These are phyloP conservation scores for Ascochyta pisi DNA, from an alignment of 2,329 filamentous ascomycete genomes.

Conservation along the genomic window DNA sequence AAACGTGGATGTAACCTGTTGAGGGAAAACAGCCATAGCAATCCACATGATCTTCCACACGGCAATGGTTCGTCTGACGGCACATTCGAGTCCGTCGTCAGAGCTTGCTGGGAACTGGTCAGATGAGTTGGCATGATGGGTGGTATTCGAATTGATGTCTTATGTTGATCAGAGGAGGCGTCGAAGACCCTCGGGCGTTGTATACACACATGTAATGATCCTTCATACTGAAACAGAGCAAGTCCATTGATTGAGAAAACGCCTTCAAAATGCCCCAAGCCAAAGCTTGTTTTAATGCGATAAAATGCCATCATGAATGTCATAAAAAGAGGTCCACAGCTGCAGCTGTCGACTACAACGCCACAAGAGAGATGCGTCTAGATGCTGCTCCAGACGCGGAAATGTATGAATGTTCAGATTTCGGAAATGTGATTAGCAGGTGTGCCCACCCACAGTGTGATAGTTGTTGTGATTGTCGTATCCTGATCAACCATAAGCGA, in stretches of 20 bases:
- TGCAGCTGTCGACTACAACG: slow-evolving; percentile 3
- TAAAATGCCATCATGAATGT: slow-evolving; percentile 9
- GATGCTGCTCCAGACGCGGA: slow-evolving; percentile 6
- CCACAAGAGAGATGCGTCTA: slow-evolving; percentile 9
- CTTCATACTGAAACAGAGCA: not conserved
- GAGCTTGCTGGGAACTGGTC: not conserved
- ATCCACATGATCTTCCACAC: not conserved
- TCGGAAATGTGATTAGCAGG: not conserved
- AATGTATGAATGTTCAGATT: slow-evolving; percentile 3
- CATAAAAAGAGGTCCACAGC: slow-evolving; percentile 2
- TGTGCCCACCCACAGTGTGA: not conserved
- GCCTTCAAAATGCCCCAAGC: slow-evolving; percentile 13
- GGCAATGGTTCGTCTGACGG: not conserved
- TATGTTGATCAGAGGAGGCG: slow-evolving; percentile 9
- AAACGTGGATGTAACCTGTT: not conserved
- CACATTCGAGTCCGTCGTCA: not conserved
- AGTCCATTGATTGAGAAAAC: slow-evolving; percentile 1
- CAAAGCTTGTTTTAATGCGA: slow-evolving; percentile 8
- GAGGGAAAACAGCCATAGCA: not conserved
- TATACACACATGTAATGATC: slow-evolving; percentile 12
- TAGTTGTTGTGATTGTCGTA: not conserved
- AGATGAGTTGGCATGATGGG: not conserved
- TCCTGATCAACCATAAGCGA: slow-evolving; percentile 2
- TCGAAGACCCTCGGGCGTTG: slow-evolving; percentile 1
- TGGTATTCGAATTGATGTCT: slow-evolving; percentile 11